Evolutionary conservation across 1,284 basidiomycete genomes (phyloP).

Genomic region (Pseudomicrostroma phylloplanum): DNA sequence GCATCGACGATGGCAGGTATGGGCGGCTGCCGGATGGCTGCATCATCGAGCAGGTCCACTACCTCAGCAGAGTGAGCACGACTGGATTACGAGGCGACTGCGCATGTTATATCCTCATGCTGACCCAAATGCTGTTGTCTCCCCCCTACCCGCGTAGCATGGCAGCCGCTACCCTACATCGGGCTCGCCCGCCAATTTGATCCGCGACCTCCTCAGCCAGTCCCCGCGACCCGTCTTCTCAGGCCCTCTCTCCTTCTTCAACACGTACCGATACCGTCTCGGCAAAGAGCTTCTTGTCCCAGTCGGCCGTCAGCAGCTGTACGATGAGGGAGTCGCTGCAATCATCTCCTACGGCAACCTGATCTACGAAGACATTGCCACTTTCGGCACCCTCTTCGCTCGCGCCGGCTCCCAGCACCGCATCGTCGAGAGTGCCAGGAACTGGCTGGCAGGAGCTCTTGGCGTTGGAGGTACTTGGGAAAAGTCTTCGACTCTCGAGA

Average conservation of each 20-base stretch:
- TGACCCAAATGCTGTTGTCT: constrained; percentile 16
- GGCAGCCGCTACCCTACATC: constrained; percentile 41
- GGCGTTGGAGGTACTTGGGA: constrained; percentile 11
- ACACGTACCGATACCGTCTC: constrained; percentile 34
- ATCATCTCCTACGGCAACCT: constrained; percentile 13
- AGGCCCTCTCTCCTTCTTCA: constrained; percentile 37
- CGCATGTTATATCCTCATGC: too few relatives aligned
- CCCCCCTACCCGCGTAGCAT: constrained; percentile 21
- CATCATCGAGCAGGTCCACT: constrained; percentile 39
- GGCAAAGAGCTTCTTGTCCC: constrained; percentile 45
- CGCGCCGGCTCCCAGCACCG: constrained; percentile 46
- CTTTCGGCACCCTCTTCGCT: constrained; percentile 29
- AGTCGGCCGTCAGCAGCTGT: constrained; percentile 40
- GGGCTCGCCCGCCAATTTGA: constrained; percentile 8
- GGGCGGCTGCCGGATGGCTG: constrained; percentile 21
- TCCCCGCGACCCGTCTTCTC: constrained; percentile 24
- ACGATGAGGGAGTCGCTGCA: constrained; percentile 13
- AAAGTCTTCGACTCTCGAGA: constrained; percentile 23
- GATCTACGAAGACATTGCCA: constrained; percentile 17
- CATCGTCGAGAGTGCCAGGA: constrained; percentile 42
- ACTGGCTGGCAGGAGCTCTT: constrained; percentile 20
- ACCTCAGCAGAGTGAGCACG: constrained; percentile 16
- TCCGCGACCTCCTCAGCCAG: constrained; percentile 9
- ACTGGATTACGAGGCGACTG: too few relatives aligned
- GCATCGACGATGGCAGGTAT: constrained; percentile 36